These are phyloP conservation scores for Cryphonectria naterciae DNA, from an alignment of 2,329 filamentous ascomycete species.

Conservation along the genomic window DNA sequence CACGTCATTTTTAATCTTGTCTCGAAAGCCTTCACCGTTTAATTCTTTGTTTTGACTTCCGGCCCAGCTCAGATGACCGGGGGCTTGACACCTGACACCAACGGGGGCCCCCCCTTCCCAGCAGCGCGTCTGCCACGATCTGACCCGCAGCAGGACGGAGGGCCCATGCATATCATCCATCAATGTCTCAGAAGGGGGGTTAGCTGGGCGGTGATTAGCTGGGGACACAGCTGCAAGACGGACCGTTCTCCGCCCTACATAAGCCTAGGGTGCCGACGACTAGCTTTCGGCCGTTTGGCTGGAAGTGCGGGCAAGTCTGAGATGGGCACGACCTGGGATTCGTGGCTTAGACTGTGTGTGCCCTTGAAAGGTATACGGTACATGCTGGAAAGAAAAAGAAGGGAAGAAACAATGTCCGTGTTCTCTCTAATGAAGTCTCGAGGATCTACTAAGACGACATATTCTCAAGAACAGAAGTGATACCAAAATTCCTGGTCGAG, in stretches of 20 bases:
- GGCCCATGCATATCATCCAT: slow-evolving; percentile 26
- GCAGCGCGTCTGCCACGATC: slow-evolving; percentile 19
- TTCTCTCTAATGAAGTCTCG: neutral
- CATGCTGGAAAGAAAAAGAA: neutral
- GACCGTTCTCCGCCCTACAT: slow-evolving; percentile 45
- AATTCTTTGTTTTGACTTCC: slow-evolving; percentile 17
- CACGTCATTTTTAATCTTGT: slow-evolving; percentile 2
- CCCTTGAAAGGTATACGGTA: slow-evolving; percentile 15
- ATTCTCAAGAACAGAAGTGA: neutral
- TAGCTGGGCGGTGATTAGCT: slow-evolving; percentile 33
- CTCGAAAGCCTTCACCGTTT: slow-evolving; percentile 13
- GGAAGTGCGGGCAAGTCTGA: slow-evolving; percentile 9
- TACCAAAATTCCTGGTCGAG: neutral
- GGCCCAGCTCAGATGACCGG: slow-evolving; percentile 17
- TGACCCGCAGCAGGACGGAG: slow-evolving; percentile 18
- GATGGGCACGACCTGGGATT: slow-evolving; percentile 12
- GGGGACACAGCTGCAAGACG: slow-evolving; percentile 39
- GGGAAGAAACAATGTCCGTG: neutral
- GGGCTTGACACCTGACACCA: slow-evolving; percentile 21
- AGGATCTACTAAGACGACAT: too few species aligned
- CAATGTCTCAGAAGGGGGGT: slow-evolving; percentile 3
- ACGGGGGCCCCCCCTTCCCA: too few species aligned
- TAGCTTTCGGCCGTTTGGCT: slow-evolving; percentile 19
- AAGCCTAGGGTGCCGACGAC: slow-evolving; percentile 23
- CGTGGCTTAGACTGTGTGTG: slow-evolving; percentile 21